Evolutionary conservation across 2,329 filamentous ascomycete genomes (phyloP), one percentile per base, ranked within the genome.

Genomic region (Akanthomyces uredinophilus): DNA sequence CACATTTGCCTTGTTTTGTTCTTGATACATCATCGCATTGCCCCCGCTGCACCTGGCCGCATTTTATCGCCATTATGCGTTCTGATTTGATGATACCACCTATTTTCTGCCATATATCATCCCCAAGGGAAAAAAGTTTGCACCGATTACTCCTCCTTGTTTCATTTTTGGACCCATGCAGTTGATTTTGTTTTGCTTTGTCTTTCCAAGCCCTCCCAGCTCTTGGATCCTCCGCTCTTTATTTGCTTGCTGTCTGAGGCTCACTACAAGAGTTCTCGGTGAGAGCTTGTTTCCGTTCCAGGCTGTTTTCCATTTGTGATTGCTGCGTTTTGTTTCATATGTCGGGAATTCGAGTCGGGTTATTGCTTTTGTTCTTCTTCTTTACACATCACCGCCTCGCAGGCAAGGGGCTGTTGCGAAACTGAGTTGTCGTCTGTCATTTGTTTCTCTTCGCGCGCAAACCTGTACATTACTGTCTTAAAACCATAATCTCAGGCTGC

Each of bases 381-480:
- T 35, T 41, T 54, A 60, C 47, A 54, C 56, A 59, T 37, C 41
- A 50, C 20, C 32, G 56, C 53, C 61, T 55, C 51, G 43, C 59
- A 41, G 59, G 59, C 59, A 55, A 55, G 22, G 51, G 43, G 51
- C 49, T 51, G 59, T 55, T 41, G 59, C 51, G 39, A 61, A 44
- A 55, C 32, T 27, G 59, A 54, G 50, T 35, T 61, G 59, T 43
- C 29, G n/a, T 49, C 43, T 35, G 55, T 55, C 27, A 7, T 41
- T 55, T 32, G 13, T 39, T 16, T 58, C 35, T 58, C 43, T 35
- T 22, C 59, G 43, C 35, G 67, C 71, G 74, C 74, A 76, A 74
- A 78, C 75, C 76, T 83, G 81, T 83, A 83, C 79, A 83, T 82
- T 83, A 83, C 76, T 62, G 61, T 73, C 75, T 79, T 70, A 73